A percentile compares a stretch with the other conserved stretches of the same genome.
Conservation (phyloP, 2,329 filamentous ascomycete genomes). For the Domatiomyces globalis region DNA sequence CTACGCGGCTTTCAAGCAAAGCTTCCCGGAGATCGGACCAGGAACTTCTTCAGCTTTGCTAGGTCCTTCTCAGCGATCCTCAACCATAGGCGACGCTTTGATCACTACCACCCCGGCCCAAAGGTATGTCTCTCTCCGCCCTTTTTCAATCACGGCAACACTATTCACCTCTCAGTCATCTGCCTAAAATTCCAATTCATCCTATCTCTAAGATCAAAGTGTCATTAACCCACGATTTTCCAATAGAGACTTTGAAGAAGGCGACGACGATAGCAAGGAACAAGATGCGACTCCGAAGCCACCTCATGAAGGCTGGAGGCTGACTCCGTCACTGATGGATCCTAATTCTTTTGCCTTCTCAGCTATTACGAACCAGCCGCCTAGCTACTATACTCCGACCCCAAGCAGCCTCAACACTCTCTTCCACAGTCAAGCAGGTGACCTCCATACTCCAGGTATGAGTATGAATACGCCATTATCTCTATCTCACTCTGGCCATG, state of each 20-base stretch:
- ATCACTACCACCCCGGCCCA: conserved; percentile 15
- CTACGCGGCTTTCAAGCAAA: conserved; percentile 68
- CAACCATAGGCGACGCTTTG: conserved; percentile 18
- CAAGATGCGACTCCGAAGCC: conserved; percentile 71
- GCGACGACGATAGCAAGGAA: conserved; percentile 48
- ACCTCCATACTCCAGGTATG: conserved; percentile 71
- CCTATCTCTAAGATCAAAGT: conserved; percentile 3
- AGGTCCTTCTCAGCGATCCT: conserved; percentile 24
- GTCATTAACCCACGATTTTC: conserved; percentile 5
- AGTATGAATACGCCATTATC: conserved; percentile 67
- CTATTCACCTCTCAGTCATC: conserved; percentile 6
- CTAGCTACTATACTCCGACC: conserved; percentile 78
- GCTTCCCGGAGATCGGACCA: conserved; percentile 59
- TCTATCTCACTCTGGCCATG: conserved; percentile 52
- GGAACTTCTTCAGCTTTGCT: conserved; percentile 35
- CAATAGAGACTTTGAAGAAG: conserved; percentile 32
- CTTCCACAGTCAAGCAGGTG: conserved; percentile 59
- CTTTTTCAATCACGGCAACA: conserved; percentile 1
- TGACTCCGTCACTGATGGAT: conserved; percentile 80
- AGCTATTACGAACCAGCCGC: conserved; percentile 62
- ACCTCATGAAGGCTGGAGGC: conserved; percentile 67
- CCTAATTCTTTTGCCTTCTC: conserved; percentile 70
- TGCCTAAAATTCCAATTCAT: conserved; percentile 5
- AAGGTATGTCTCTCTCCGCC: conserved; percentile 13
- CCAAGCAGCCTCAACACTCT: conserved; percentile 66